Evolutionary conservation across 2,329 filamentous ascomycete species (phyloP), one percentile per base, ranked within the genome.

Genomic region (Phaeosphaeriaceae sp.): DNA sequence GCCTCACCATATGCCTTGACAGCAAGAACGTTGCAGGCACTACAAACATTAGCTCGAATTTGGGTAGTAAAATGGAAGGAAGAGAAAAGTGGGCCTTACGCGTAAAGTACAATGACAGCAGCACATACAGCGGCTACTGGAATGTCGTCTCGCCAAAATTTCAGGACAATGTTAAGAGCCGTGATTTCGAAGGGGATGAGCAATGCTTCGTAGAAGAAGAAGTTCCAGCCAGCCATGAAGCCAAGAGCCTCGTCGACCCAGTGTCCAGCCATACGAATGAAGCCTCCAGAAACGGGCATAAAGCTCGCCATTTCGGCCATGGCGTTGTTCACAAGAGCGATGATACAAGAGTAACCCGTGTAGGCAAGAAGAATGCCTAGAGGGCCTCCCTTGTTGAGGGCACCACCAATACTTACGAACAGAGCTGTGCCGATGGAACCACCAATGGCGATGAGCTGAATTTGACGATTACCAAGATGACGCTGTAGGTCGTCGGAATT

Each of bases 231-330:
- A 23, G 75, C 76, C 66, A 78, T 79, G 61, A 87, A 87, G 28
- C 84, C 84, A 80, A 60, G 71, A 8, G 85, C 78, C n/a, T 87
- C 84, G 66, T 88, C 85, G 8, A 84, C 83, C 82, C 84, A 88
- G 58, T 84, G 77, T 21, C 84, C 84, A 4, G 84, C 84, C 61
- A 87, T 77, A 51, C 85, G 83, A 56, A 88, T 81, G 64, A 87
- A 87, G 2, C 82, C 82, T 54, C 85, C 84, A 34, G 78, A 80
- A 38, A 88, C 79, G 18, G 86, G 85, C 77, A 85, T 84, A 54
- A 81, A 81, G 30, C 79, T 77, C 23, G 76, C 80, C 85, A 88
- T 87, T 67, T 88, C 85, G 7, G 85, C 85, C 50, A 87, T 77
- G 53, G 79, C 80, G 64, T 87, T 87, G 77, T 87, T 87, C 64